These are phyloP conservation scores for Botrytis paeoniae DNA, from an alignment of 2,329 filamentous ascomycete species.

Conservation along the genomic window DNA sequence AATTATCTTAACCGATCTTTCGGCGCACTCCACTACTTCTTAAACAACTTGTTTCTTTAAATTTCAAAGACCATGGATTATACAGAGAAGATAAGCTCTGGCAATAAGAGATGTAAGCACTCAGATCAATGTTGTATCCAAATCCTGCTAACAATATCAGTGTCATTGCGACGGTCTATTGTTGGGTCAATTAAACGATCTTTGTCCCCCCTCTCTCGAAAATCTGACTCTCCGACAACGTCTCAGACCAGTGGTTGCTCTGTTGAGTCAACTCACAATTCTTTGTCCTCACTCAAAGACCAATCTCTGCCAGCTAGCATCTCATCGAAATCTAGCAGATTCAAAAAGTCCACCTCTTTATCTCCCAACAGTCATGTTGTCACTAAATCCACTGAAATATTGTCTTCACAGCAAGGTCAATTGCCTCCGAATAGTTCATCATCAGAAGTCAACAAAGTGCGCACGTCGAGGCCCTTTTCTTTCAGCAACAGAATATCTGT, in stretches of 20 bases:
- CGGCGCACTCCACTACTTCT: neutral
- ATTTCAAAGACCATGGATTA: neutral
- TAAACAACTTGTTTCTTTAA: neutral
- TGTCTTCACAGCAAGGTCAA: neutral
- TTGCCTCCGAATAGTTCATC: neutral
- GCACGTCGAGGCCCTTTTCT: neutral
- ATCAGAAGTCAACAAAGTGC: neutral
- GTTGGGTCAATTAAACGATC: constrained; percentile 16
- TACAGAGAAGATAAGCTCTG: neutral
- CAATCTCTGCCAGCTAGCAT: neutral
- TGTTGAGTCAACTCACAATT: neutral
- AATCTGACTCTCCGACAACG: neutral
- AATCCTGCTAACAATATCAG: constrained; percentile 3
- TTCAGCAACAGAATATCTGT: neutral
- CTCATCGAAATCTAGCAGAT: neutral
- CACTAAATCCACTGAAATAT: neutral
- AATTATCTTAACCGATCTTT: neutral
- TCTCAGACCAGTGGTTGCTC: constrained; percentile 5
- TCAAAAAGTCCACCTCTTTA: neutral
- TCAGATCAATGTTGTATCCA: neutral
- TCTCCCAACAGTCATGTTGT: neutral
- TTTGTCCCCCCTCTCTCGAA: constrained; percentile 8
- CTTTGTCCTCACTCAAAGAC: neutral
- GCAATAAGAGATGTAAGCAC: constrained; percentile 6
- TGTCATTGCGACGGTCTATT: constrained; percentile 15